phyloP scores from a whole-genome alignment of 2,329 filamentous ascomycete genomes.

The Talaromyces sp. region DNA sequence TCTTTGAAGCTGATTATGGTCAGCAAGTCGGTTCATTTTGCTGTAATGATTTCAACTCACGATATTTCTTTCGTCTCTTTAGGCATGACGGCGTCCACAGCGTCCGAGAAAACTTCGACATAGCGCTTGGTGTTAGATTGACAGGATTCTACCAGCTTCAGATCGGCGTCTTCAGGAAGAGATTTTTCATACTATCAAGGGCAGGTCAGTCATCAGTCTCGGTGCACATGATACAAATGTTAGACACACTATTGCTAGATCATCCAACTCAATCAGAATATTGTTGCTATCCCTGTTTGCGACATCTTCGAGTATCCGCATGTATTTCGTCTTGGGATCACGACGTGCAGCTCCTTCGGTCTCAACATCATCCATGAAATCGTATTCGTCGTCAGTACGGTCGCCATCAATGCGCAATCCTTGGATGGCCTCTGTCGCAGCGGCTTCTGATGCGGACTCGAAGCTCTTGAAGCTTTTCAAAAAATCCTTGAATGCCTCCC shows the following conservation, averaged over 20 bases:
- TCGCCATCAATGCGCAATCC: conserved; percentile 84
- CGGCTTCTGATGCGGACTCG: conserved; percentile 59
- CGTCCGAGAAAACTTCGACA: conserved; percentile 83
- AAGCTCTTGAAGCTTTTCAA: conserved; percentile 78
- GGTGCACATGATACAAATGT: not conserved
- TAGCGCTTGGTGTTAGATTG: conserved; percentile 93
- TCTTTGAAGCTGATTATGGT: conserved; percentile 73
- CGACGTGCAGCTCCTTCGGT: conserved; percentile 46
- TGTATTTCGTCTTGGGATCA: conserved; percentile 77
- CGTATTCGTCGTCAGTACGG: conserved; percentile 82
- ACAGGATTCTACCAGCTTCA: conserved; percentile 71
- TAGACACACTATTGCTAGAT: conserved; percentile 65
- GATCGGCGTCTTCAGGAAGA: conserved; percentile 63
- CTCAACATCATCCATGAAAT: conserved; percentile 83
- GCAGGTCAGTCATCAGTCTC: not conserved
- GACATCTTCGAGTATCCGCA: conserved; percentile 79
- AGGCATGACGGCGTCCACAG: conserved; percentile 84
- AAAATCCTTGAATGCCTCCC: conserved; percentile 79
- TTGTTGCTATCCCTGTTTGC: conserved; percentile 75
- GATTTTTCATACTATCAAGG: conserved; percentile 67
- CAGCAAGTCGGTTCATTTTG: conserved; percentile 22
- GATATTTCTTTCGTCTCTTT: conserved; percentile 71
- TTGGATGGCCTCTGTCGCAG: conserved; percentile 76
- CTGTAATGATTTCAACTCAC: conserved; percentile 46
- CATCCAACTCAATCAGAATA: conserved; percentile 83